Percentiles rank a stretch among this genome's conserved stretches.
Conservation (phyloP, 1,139 yeast genomes). For the Scheffersomyces insectosa region DNA sequence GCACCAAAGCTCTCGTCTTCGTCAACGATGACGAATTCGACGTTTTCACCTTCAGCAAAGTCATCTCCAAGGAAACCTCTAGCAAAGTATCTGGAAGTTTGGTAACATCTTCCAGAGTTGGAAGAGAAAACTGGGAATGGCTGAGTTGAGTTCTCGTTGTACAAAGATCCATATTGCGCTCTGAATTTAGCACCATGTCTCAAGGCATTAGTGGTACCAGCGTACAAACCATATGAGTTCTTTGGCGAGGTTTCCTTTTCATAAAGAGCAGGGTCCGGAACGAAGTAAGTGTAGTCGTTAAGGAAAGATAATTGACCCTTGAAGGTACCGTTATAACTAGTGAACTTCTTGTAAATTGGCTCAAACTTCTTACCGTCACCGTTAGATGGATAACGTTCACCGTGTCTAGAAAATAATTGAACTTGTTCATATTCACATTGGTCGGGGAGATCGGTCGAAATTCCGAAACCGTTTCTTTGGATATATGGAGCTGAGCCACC, state of each 20-base stretch:
- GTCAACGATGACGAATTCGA: slow-evolving; percentile 8
- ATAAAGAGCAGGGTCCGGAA: slow-evolving; percentile 10
- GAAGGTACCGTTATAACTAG: slow-evolving; percentile 17
- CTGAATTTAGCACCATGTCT: slow-evolving; percentile 19
- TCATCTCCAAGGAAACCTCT: slow-evolving; percentile 29
- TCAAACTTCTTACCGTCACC: slow-evolving; percentile 24
- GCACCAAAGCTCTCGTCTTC: slow-evolving; percentile 18
- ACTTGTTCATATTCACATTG: slow-evolving; percentile 37
- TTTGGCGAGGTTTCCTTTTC: slow-evolving; percentile 30
- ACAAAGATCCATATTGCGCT: slow-evolving; percentile 15
- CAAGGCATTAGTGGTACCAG: slow-evolving; percentile 21
- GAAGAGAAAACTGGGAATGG: slow-evolving; percentile 18
- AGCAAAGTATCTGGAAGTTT: slow-evolving; percentile 17
- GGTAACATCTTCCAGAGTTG: slow-evolving; percentile 16
- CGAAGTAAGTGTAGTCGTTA: slow-evolving; percentile 15
- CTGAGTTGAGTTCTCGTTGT: slow-evolving; percentile 14
- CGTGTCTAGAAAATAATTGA: slow-evolving; percentile 37
- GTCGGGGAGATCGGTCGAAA: slow-evolving; percentile 32
- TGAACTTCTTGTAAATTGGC: slow-evolving; percentile 21
- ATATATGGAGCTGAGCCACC: slow-evolving; percentile 41
- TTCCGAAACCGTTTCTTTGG: slow-evolving; percentile 35
- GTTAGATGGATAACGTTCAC: slow-evolving; percentile 36
- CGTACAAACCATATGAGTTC: slow-evolving; percentile 28
- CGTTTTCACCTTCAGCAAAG: slow-evolving; percentile 9
- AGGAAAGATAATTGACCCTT: slow-evolving; percentile 11